These are phyloP conservation scores for Lactarius quietus DNA, from an alignment of 768 basidiomycete genomes.

Conservation along the genomic window DNA sequence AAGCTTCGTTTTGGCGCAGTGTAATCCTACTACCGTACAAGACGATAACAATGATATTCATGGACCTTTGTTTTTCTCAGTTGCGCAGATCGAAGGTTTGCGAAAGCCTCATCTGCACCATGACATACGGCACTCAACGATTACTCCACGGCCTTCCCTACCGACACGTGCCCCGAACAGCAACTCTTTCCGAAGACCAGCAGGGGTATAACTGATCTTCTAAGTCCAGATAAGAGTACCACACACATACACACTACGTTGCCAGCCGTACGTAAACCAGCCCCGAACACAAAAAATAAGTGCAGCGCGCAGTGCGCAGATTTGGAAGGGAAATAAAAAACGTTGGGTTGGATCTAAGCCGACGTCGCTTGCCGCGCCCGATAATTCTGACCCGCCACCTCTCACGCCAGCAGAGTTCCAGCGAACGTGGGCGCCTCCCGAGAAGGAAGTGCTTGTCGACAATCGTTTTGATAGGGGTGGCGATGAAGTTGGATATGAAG, in stretches of 20 bases:
- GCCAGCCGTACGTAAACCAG: background rate
- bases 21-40: too few relatives aligned
- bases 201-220: too few relatives aligned
- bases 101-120: too few relatives aligned
- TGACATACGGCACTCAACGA: too few relatives aligned
- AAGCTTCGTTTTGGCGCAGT: too few relatives aligned
- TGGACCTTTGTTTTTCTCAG: too few relatives aligned
- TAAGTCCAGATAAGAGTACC: conserved; percentile 11
- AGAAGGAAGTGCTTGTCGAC: conserved; percentile 41
- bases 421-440: conserved; percentile 32
- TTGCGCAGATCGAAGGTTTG: too few relatives aligned
- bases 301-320: background rate
- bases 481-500: conserved; percentile 55
- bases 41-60: too few relatives aligned
- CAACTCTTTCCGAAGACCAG: too few relatives aligned
- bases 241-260: conserved; percentile 4
- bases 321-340: background rate
- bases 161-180: conserved; percentile 4
- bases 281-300: background rate
- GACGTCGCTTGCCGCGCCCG: conserved; percentile 12
- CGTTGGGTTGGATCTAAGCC: conserved; percentile 45
- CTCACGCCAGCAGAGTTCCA: conserved; percentile 38
- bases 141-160: too few relatives aligned
- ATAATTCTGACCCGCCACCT: conserved; percentile 29
- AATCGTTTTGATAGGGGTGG: conserved; percentile 66